Conservation (phyloP, 768 basidiomycete genomes). For the Kwoniella bestiolae region DNA sequence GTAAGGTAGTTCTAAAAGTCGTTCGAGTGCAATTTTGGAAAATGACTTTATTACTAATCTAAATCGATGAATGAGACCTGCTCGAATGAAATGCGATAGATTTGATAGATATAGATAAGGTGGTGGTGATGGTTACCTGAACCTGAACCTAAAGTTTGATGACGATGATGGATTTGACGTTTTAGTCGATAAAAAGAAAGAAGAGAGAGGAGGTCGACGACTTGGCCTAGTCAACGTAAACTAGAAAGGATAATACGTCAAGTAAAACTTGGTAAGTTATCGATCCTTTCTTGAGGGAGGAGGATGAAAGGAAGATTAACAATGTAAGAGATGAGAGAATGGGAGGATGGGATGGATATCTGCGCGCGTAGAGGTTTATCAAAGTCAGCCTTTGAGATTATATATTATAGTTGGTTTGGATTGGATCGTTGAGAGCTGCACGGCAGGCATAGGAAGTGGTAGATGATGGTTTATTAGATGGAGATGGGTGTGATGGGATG, state of each 20-base stretch:
- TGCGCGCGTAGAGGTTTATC: slow-evolving; percentile 8
- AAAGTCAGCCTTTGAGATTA: background rate
- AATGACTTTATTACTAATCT: background rate
- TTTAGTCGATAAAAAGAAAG: background rate
- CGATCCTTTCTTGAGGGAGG: slow-evolving; percentile 18
- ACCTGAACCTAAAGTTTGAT: slow-evolving; percentile 8
- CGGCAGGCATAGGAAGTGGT: slow-evolving; percentile 13
- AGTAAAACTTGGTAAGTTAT: slow-evolving; percentile 6
- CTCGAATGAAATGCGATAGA: slow-evolving; percentile 4
- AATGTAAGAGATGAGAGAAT: slow-evolving; percentile 3
- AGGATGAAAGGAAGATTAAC: slow-evolving; percentile 14
- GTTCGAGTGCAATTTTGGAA: too few relatives aligned
- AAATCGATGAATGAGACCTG: slow-evolving; percentile 3
- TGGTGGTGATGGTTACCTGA: slow-evolving; percentile 16
- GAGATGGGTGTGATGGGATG: background rate
- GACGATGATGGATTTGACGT: background rate
- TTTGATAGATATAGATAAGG: background rate
- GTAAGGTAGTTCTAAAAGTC: too few relatives aligned
- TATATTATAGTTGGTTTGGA: background rate
- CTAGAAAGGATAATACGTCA: slow-evolving; percentile 1
- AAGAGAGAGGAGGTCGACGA: background rate
- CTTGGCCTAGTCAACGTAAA: background rate
- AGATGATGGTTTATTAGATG: background rate
- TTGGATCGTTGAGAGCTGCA: slow-evolving; percentile 4
- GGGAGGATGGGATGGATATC: slow-evolving; percentile 10